These are phyloP conservation scores for Botrytis fragariae DNA, from an alignment of 2,329 filamentous ascomycete species.

Conservation along the genomic window DNA sequence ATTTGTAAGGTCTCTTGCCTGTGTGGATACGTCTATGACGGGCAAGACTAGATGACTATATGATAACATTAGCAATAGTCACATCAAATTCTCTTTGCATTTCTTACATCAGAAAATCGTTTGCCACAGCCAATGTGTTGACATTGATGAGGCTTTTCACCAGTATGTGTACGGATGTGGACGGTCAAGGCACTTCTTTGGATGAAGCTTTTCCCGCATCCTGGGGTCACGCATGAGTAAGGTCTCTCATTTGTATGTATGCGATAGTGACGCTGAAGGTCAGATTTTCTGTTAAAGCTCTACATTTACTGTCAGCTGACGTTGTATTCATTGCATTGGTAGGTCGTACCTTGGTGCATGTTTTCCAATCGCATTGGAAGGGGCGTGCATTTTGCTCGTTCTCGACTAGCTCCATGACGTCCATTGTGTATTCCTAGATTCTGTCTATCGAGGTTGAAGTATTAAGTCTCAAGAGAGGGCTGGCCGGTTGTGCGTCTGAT, in stretches of 20 bases:
- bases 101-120: constrained; percentile 61
- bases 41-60: constrained; percentile 40
- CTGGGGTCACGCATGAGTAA: constrained; percentile 58
- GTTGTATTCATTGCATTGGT: neutral
- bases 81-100: neutral
- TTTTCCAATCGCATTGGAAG: constrained; percentile 62
- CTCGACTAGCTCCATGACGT: constrained; percentile 63
- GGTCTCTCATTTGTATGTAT: constrained; percentile 71
- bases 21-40: constrained; percentile 68
- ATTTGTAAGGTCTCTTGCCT: constrained; percentile 66
- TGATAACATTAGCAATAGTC: constrained; percentile 23
- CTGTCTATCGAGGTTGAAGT: neutral
- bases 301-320: constrained; percentile 37
- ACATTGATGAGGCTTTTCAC: constrained; percentile 70
- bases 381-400: constrained; percentile 61
- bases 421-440: constrained; percentile 45
- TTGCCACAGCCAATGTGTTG: constrained; percentile 64
- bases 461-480: neutral
- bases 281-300: constrained; percentile 72
- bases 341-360: constrained; percentile 57
- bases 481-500: neutral
- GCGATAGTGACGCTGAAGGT: constrained; percentile 66
- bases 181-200: constrained; percentile 68
- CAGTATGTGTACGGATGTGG: constrained; percentile 68
- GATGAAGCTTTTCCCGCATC: constrained; percentile 69